These are phyloP conservation scores for Tetrahymena elliotti DNA, from an alignment of 73 alveolate species.

Conservation along the genomic window DNA sequence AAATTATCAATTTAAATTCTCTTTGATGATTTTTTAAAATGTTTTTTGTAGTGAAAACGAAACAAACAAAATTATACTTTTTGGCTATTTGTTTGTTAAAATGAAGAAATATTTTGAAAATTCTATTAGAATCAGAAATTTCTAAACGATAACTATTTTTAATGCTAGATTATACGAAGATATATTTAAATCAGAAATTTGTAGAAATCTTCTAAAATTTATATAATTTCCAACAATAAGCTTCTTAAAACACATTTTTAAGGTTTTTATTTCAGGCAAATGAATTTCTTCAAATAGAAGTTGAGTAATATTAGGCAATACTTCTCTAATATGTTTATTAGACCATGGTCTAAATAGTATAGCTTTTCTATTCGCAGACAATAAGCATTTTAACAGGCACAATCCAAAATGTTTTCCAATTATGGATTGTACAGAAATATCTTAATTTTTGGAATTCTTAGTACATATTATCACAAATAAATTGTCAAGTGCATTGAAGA, in stretches of 20 bases:
- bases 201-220: background rate
- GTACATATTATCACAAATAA: background rate
- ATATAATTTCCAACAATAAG: background rate
- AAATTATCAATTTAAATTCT: too few species aligned
- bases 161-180: background rate
- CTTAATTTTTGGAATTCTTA: background rate
- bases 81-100: background rate
- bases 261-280: background rate
- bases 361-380: background rate
- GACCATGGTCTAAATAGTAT: background rate
- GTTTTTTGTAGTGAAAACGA: too few species aligned
- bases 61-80: too few species aligned
- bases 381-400: background rate
- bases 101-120: background rate
- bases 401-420: background rate
- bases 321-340: background rate
- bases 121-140: background rate
- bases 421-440: background rate
- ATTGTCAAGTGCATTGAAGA: conserved; percentile 24
- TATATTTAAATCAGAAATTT: background rate
- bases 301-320: background rate
- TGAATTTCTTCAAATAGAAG: background rate
- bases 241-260: background rate
- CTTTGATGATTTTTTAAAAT: too few species aligned
- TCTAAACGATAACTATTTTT: background rate